Percentiles rank a stretch among this genome's conserved stretches.
Evolutionary conservation across 2,329 filamentous ascomycete genomes (phyloP).

Genomic region (Fusarium haematococcum): DNA sequence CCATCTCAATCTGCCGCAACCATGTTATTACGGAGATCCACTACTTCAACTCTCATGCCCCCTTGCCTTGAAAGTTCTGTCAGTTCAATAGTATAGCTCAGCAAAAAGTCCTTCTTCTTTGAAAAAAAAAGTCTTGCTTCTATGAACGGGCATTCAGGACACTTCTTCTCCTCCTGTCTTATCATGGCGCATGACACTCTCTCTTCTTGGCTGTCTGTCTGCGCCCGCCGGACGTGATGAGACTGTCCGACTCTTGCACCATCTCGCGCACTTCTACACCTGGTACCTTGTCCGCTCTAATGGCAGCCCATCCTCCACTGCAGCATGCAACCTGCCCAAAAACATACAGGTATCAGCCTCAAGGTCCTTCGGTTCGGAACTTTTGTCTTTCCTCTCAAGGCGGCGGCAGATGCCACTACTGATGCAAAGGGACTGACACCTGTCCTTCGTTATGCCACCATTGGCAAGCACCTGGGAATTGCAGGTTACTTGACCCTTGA

Average conservation of each 20-base stretch:
- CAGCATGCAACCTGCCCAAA: not conserved
- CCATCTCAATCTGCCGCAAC: not conserved
- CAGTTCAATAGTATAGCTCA: too few species aligned
- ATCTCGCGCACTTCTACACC: not conserved
- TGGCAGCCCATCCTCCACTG: not conserved
- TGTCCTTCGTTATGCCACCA: too few species aligned
- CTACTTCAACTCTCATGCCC: not conserved
- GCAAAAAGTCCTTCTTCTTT: too few species aligned
- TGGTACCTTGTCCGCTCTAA: not conserved
- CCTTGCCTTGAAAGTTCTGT: not conserved
- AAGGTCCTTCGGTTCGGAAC: too few species aligned
- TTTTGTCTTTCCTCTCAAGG: too few species aligned
- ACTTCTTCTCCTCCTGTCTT: not conserved
- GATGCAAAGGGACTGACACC: too few species aligned
- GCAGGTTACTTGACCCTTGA: not conserved
- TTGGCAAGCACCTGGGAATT: not conserved
- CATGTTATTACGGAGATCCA: not conserved
- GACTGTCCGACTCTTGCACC: not conserved
- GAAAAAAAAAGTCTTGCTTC: too few species aligned
- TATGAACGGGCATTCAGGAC: too few species aligned
- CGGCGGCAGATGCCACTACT: too few species aligned
- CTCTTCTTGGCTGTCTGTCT: not conserved
- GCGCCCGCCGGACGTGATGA: not conserved
- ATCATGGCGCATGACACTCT: not conserved
- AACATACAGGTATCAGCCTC: not conserved